These are phyloP conservation scores for Elsinoe fawcettii DNA, from an alignment of 2,329 filamentous ascomycete genomes.

Conservation along the genomic window DNA sequence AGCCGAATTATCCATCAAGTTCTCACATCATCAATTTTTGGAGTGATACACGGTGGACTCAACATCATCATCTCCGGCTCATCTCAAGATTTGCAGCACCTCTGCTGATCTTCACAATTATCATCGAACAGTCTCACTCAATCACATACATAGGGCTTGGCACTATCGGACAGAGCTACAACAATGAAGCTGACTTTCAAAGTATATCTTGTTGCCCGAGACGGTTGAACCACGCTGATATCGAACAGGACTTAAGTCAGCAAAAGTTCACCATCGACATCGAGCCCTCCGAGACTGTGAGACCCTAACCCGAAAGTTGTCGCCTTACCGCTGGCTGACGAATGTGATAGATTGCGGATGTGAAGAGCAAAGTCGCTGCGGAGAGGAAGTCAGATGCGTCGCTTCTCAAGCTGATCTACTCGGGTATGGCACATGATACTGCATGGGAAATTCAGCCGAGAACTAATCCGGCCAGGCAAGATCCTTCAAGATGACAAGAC, in stretches of 20 bases:
- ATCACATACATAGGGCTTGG: not conserved
- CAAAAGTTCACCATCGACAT: constrained; percentile 96
- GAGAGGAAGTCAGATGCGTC: constrained; percentile 94
- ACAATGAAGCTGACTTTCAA: constrained; percentile 66
- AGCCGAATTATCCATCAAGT: too few relatives aligned
- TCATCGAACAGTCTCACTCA: too few relatives aligned
- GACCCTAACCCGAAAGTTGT: constrained; percentile 26
- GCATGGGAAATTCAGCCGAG: not conserved
- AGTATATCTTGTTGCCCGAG: constrained; percentile 34
- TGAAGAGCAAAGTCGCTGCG: constrained; percentile 85
- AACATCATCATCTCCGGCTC: too few relatives aligned
- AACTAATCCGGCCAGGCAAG: constrained; percentile 59
- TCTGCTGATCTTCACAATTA: too few relatives aligned
- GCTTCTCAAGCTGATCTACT: constrained; percentile 94
- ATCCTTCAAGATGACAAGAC: constrained; percentile 97
- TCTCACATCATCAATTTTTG: too few relatives aligned
- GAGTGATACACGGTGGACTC: too few relatives aligned
- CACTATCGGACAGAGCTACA: not conserved
- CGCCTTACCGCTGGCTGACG: not conserved
- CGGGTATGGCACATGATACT: constrained; percentile 52
- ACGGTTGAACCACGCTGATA: not conserved
- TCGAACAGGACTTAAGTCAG: constrained; percentile 82
- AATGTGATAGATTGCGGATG: constrained; percentile 61
- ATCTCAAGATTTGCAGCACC: too few relatives aligned
- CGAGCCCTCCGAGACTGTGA: constrained; percentile 84